Evolutionary conservation across 805 yeast species (phyloP).

Genomic region (Torulaspora microellipsoides): DNA sequence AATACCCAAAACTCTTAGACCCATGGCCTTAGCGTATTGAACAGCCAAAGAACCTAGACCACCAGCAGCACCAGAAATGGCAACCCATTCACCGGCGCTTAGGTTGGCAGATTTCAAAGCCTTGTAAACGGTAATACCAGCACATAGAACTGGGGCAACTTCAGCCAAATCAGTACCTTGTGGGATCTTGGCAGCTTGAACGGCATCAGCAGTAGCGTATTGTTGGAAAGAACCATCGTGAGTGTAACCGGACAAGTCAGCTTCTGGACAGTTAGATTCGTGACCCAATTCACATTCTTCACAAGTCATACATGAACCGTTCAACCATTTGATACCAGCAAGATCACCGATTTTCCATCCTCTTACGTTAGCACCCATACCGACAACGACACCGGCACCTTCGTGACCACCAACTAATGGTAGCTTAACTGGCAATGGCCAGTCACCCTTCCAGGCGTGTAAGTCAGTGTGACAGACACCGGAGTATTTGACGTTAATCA

Average conservation of each 20-base stretch:
- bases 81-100: constrained; percentile 69
- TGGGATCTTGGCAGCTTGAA: constrained; percentile 80
- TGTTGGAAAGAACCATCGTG: constrained; percentile 91
- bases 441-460: constrained; percentile 92
- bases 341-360: constrained; percentile 58
- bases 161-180: constrained; percentile 66
- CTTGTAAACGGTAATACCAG: constrained; percentile 88
- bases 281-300: constrained; percentile 53
- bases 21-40: constrained; percentile 76
- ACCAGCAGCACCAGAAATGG: constrained; percentile 76
- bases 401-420: constrained; percentile 68
- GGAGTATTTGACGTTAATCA: constrained; percentile 77
- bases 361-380: constrained; percentile 50
- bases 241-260: constrained; percentile 79
- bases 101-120: constrained; percentile 76
- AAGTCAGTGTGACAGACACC: constrained; percentile 94
- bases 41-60: constrained; percentile 72
- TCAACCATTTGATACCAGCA: constrained; percentile 65
- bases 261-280: constrained; percentile 61
- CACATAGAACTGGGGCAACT: constrained; percentile 80
- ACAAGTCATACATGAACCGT: constrained; percentile 58
- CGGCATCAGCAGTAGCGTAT: constrained; percentile 83
- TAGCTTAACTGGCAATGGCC: constrained; percentile 66
- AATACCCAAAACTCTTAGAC: constrained; percentile 63
- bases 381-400: constrained; percentile 66